Evolutionary conservation across 116 monocot genomes (phyloP).

Genomic region (Papilionanthe hybrid): DNA sequence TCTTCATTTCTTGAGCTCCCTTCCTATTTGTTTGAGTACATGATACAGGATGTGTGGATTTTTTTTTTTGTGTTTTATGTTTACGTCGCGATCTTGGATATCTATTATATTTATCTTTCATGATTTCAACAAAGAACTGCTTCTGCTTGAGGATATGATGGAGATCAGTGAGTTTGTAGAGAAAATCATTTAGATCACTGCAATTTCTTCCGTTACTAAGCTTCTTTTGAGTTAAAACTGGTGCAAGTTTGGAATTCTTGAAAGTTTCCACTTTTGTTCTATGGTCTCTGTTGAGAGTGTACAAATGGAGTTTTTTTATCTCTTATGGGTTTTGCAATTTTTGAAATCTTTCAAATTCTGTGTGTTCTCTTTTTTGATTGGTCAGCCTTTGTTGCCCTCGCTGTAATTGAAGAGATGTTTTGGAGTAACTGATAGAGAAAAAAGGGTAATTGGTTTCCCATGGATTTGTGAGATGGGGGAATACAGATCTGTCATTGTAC

Average conservation of each 20-base stretch:
- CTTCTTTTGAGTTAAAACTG: neutral
- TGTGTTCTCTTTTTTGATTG: too few relatives aligned
- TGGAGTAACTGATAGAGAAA: neutral
- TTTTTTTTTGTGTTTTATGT: too few relatives aligned
- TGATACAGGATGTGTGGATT: neutral
- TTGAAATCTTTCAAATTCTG: neutral
- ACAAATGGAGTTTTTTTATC: neutral
- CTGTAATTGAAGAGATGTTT: neutral
- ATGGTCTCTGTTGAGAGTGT: neutral
- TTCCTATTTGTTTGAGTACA: neutral
- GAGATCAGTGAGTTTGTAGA: neutral
- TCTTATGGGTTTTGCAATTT: neutral
- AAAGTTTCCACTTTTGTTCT: too few relatives aligned
- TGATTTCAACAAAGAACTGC: neutral
- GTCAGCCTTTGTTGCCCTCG: too few relatives aligned
- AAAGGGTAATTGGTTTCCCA: neutral
- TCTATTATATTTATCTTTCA: neutral
- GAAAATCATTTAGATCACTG: too few relatives aligned
- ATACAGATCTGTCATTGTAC: neutral
- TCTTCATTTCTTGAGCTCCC: neutral
- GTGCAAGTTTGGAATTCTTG: neutral
- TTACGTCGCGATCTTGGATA: neutral
- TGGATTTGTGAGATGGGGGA: neutral
- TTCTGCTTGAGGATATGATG: neutral
- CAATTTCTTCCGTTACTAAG: too few relatives aligned